Conservation (phyloP, 1,284 basidiomycete genomes). For the Fomitopsis palustris region DNA sequence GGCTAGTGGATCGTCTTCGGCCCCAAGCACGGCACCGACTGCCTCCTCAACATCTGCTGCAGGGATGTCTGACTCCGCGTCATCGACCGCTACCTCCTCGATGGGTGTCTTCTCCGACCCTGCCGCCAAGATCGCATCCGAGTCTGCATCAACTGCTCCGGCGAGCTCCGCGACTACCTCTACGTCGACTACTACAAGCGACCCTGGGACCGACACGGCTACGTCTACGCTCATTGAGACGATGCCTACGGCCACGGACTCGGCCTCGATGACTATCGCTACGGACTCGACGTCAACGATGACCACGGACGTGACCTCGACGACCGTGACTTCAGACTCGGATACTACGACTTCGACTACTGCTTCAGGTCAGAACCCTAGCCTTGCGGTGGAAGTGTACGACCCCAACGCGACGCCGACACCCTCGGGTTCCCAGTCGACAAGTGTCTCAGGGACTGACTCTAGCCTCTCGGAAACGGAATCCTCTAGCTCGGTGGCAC, state of each 20-base stretch:
- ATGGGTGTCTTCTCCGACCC: neutral
- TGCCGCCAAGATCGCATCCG: neutral
- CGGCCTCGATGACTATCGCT: neutral
- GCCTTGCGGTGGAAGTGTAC: conserved; percentile 16
- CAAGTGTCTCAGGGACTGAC: neutral
- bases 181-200: conserved; percentile 11
- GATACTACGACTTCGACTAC: conserved; percentile 17
- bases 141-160: conserved; percentile 8
- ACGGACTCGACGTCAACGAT: neutral
- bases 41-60: conserved; percentile 2
- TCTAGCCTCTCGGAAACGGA: neutral
- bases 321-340: conserved; percentile 6
- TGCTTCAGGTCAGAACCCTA: neutral
- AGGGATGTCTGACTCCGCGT: neutral
- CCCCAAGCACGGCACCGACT: neutral
- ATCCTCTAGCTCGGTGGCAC: neutral
- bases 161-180: conserved; percentile 8
- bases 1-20: neutral
- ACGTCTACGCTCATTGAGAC: neutral
- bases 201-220: conserved; percentile 7
- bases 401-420: conserved; percentile 10
- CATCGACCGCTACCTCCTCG: neutral
- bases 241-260: neutral
- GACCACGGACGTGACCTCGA: neutral
- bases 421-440: conserved; percentile 1